Percentiles rank a stretch among this genome's conserved stretches.
Evolutionary conservation across 441 rosid species (phyloP).

Genomic region (Euphorbia schlechtendalii): DNA sequence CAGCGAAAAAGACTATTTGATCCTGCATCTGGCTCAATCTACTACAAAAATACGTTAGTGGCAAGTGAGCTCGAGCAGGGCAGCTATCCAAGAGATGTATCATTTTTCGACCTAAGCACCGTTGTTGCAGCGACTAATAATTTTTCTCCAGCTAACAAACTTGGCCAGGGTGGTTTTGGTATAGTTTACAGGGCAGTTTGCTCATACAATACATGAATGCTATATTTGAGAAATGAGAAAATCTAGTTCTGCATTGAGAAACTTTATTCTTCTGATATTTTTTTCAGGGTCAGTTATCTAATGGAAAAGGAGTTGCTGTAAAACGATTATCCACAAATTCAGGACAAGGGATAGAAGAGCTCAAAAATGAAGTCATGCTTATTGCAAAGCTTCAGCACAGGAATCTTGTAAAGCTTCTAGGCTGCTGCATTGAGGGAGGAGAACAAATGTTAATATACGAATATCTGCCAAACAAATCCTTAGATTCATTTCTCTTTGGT

Average conservation of each 20-base stretch:
- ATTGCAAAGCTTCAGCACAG: slow-evolving; percentile 37
- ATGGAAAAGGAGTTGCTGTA: slow-evolving; percentile 37
- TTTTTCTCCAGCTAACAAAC: slow-evolving; percentile 15
- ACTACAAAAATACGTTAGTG: slow-evolving; percentile 3
- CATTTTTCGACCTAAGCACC: slow-evolving; percentile 3
- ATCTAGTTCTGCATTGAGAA: neutral
- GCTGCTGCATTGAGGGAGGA: slow-evolving; percentile 31
- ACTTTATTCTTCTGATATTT: neutral
- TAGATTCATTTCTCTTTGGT: slow-evolving; percentile 18
- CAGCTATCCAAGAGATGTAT: neutral
- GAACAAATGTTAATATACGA: too few species aligned
- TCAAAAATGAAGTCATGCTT: slow-evolving; percentile 30
- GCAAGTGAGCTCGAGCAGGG: slow-evolving; percentile 2
- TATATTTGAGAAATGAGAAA: neutral
- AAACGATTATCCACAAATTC: slow-evolving; percentile 30
- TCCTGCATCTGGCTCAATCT: neutral
- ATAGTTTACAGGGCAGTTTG: slow-evolving; percentile 24
- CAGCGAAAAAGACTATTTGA: neutral
- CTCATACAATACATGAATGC: neutral
- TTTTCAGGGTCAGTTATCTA: slow-evolving; percentile 28
- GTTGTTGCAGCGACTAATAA: slow-evolving; percentile 16
- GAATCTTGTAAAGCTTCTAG: slow-evolving; percentile 39
- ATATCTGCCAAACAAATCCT: slow-evolving; percentile 32
- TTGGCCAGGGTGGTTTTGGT: slow-evolving; percentile 34
- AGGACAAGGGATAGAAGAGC: slow-evolving; percentile 32